These are phyloP conservation scores for Tritrichomonas musculus DNA, from an alignment of 208 protist genomes.

Conservation along the genomic window DNA sequence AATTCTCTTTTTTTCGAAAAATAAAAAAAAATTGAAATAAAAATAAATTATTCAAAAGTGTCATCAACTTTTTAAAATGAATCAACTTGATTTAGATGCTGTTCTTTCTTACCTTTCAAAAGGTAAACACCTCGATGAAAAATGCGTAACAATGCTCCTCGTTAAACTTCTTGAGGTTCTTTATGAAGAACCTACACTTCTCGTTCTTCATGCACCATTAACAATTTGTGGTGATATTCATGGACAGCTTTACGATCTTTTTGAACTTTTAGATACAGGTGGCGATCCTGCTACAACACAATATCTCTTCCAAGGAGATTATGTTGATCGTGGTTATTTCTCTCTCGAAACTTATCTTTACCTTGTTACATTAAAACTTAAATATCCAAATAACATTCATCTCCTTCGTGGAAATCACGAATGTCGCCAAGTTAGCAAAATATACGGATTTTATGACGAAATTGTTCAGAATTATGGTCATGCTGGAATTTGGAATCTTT, in stretches of 20 bases:
- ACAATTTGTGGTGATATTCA: not conserved
- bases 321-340: not conserved
- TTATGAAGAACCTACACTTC: not conserved
- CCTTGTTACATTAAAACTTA: not conserved
- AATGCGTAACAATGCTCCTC: not conserved
- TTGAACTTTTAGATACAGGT: not conserved
- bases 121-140: not conserved
- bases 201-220: not conserved
- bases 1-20: no score
- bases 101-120: not conserved
- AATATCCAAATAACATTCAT: not conserved
- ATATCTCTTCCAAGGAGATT: conserved; percentile 11
- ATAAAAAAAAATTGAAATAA: no score
- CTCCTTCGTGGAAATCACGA: not conserved
- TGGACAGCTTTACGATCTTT: conserved; percentile 15
- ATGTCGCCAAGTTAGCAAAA: not conserved
- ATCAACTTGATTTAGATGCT: not conserved
- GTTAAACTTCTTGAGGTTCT: not conserved
- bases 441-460: not conserved
- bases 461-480: not conserved
- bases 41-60: no score
- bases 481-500: not conserved
- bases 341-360: not conserved
- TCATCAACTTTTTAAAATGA: no score
- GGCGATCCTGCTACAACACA: not conserved